Conservation (phyloP, 2,329 filamentous ascomycete genomes). For the Colletotrichum abscissum region DNA sequence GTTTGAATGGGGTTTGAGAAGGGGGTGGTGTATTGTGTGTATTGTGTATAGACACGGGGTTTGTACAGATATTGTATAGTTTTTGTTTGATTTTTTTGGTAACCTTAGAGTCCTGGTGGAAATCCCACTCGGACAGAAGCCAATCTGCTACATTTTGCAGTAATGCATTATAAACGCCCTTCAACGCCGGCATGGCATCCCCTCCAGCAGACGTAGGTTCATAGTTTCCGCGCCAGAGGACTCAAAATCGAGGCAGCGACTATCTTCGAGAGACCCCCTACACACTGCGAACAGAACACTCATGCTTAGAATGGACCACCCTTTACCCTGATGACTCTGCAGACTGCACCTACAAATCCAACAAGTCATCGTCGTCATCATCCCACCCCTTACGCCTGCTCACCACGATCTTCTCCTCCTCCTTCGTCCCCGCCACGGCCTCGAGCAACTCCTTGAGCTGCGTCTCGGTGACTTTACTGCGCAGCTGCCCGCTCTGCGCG, state of each 20-base stretch:
- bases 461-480: conserved; percentile 88
- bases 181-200: conserved; percentile 22
- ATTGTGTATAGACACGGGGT: background rate
- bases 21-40: background rate
- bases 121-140: conserved; percentile 12
- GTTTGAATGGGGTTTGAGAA: background rate
- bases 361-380: conserved; percentile 84
- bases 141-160: conserved; percentile 22
- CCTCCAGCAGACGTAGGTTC: background rate
- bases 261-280: background rate
- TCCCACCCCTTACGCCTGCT: conserved; percentile 84
- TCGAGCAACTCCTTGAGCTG: conserved; percentile 93
- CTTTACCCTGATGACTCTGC: background rate
- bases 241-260: background rate
- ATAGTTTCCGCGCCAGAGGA: background rate
- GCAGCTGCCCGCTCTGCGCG: conserved; percentile 86
- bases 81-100: background rate
- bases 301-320: background rate
- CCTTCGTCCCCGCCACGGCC: conserved; percentile 82
- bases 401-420: conserved; percentile 88
- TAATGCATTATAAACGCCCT: conserved; percentile 28
- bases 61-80: conserved; percentile 26
- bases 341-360: conserved; percentile 62
- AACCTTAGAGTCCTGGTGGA: background rate
- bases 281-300: background rate